Base-by-base conservation (phyloP, 176 grass and related monocot species). In the Aegilops sharonensis region DNA sequence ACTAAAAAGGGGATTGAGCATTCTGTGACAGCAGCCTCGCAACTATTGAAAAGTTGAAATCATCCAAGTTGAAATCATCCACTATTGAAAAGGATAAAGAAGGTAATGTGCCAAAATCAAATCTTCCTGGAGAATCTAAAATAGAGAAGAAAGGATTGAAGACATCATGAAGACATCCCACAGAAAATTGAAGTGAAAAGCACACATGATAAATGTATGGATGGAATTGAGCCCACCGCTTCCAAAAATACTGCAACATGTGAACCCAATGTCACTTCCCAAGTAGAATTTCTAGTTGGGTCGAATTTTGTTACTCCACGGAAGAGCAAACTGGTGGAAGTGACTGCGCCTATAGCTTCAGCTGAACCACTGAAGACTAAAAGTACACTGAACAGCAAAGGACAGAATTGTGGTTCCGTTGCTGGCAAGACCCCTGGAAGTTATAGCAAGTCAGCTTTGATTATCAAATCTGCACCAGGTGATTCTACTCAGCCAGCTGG, bases 231-330 rank as follows among this genome's bases (percentile, higher is more conserved):
- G 20, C 24, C 50, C 8, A 21, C 36, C 45, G 36, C 60, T 74
- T 52, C 25, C 30, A 30, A 65, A 15, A 29, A 80, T 27, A 34
- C 11, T 50, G 47, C 30, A 30, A 43, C 47, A 32, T 42, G 59
- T 45, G 40, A 85, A 75, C 12, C 57, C 2, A 25, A 30, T 84
- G 15, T 5, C 69, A 72, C 30, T 42, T 45, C 0, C 3, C 29
- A 63, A 77, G 13, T 62, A 81, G 70, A 81, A 30, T 47, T 85
- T 36, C 48, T 48, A 42, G 21, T 8, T 69, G 37, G 48, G 36
- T 83, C 57, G 7, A 72, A 56, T 4, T 91, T 82, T 81, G 68
- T 72, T 34, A 88, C 82, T 30, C 85, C 91, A 50, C 72, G 43
- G 32, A 90, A 89, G 45, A 80, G 42, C 40, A 85, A 81, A 63